Conservation (phyloP, 176 grass and related monocot species). For the Rhipidocladum racemiflorum region DNA sequence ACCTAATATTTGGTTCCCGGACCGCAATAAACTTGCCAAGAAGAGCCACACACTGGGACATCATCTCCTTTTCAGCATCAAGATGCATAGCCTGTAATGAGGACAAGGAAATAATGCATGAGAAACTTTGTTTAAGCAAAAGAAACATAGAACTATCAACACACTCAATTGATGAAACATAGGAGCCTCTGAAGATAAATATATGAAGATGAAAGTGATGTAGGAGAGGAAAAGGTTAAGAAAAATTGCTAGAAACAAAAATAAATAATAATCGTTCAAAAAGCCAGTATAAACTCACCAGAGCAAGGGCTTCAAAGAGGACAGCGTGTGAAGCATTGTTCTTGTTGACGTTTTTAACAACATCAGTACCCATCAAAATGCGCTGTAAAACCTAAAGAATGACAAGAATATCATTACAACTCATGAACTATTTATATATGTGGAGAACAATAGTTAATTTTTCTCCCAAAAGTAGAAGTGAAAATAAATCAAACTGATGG, state of each 20-base stretch:
- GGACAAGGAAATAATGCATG: conserved; percentile 7
- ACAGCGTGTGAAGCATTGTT: conserved; percentile 99
- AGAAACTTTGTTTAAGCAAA: conserved; percentile 16
- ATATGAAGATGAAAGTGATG: not conserved
- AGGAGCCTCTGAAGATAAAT: not conserved
- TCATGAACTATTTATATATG: not conserved
- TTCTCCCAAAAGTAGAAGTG: not conserved
- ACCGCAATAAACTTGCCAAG: conserved; percentile 99
- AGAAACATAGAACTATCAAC: not conserved
- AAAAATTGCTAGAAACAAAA: conserved; percentile 8
- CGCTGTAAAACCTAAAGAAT: conserved; percentile 89
- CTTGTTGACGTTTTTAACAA: conserved; percentile 99
- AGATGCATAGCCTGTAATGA: conserved; percentile 95
- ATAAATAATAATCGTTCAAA: not conserved
- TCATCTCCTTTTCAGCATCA: conserved; percentile 99
- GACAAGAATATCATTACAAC: conserved; percentile 1
- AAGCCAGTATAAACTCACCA: conserved; percentile 53
- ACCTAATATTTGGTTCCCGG: conserved; percentile 97
- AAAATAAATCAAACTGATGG: not conserved
- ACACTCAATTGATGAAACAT: not conserved
- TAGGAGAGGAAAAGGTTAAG: not conserved
- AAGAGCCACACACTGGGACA: conserved; percentile 97
- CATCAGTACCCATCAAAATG: conserved; percentile 98
- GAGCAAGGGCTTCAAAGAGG: conserved; percentile 96
- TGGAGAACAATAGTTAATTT: not conserved